Base-by-base conservation (phyloP, 345 rosid species). In the Viola odorata region DNA sequence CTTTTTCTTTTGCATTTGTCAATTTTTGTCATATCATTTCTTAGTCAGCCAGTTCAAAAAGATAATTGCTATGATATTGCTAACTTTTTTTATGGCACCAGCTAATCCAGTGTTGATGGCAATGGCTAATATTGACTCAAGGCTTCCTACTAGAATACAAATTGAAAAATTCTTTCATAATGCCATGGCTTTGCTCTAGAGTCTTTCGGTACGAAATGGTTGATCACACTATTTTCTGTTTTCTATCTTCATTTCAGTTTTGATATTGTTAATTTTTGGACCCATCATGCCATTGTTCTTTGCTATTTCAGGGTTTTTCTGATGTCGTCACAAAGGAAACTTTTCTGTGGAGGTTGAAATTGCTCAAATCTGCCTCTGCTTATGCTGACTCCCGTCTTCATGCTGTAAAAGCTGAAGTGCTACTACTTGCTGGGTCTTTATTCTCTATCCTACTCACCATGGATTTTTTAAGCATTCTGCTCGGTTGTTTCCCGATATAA, bases 71-170 rank as follows among this genome's bases (percentile, higher is more conserved):
- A 13, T 9, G 4, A 17, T 36, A 4, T 12, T 39, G 36, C n/a
- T 55, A 37, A 51, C 65, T 41, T 1, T 61, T 69, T 32, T 73
- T 6, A 15, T 80, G 57, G 40, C 50, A 37, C 39, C 76, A 92
- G 98, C 96, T 51, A 81, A 89, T 69, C 96, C 96, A 6, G 2
- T 84, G 68, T 87, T 89, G 81, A 81, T 92, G 88, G 89, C 88
- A 63, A 65, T 69, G 67, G 83, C 79, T 67, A 74, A 73, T 75
- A 68, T 83, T 47, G 75, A 81, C 45, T 57, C 58, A 53, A 80
- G 62, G 72, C 89, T 85, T 71, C 88, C 87, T 59, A 73, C 63
- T 5, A 68, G 74, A 36, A 6, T 61, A 68, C 79, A 68, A 71
- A 45, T 79, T 52, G 77, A 85, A 38, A 68, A 74, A 69, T 65